Evolutionary conservation across 2,329 filamentous ascomycete genomes (phyloP), one percentile per base, ranked within the genome.

Genomic region (Fusarium chlamydosporum): DNA sequence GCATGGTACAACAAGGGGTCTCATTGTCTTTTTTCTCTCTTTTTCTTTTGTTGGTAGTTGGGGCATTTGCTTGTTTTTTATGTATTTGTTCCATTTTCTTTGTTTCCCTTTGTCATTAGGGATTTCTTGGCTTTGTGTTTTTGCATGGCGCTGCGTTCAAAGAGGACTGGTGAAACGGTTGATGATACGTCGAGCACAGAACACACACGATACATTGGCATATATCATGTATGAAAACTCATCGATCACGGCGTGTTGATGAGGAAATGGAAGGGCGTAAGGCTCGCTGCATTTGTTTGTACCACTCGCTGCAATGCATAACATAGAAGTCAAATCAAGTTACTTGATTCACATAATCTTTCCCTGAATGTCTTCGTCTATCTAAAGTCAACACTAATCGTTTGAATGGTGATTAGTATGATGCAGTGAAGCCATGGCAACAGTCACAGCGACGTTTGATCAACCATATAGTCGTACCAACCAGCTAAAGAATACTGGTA

Each of bases 141-240:
- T 68, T 70, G 71, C 71, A 73, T 73, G 68, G 71, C 70, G 71
- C 66, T 61, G 59, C 71, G 53, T 62, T 60, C 59, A 63, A 68
- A 68, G 65, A 67, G 63, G 61, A 61, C 31, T 59, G 62, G 66
- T 69, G 57, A 55, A 62, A 65, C 29, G 61, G 61, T 42, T 65
- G 58, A 56, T 61, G 57, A 64, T 53, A 65, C 43, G 43, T 61
- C 47, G 43, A 53, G 65, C 51, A 58, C 56, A 61, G 56, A 67
- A 47, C 61, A 56, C 52, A 52, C 66, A 70, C 61, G 56, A 69
- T 57, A 62, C 61, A 52, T 60, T 45, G 53, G 50, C 65, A 67
- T 57, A 46, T 58, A 50, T 56, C 18, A 57, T 59, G 56, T 67
- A 69, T 52, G 61, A 68, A 67, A 23, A 61, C 27, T 45, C 37